Conservation (phyloP, 495 filamentous ascomycete species). For the Daldinia vernicosa region DNA sequence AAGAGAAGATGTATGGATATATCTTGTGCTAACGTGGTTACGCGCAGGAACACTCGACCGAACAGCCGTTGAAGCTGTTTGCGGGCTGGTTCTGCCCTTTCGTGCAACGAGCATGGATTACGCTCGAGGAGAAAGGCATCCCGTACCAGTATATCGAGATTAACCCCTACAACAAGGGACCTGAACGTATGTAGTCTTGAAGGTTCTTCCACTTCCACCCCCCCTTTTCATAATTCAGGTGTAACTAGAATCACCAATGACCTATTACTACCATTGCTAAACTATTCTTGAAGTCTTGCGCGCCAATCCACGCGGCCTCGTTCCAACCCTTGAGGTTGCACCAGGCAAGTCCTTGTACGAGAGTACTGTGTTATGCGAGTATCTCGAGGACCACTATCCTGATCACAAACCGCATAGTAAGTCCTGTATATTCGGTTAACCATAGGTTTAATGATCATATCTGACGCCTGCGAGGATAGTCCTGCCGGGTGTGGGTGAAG, state of each 20-base stretch:
- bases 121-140: slow-evolving; percentile 69
- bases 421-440: neutral
- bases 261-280: neutral
- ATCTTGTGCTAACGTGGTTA: neutral
- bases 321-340: slow-evolving; percentile 64
- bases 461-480: slow-evolving; percentile 46
- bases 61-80: slow-evolving; percentile 68
- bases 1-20: neutral
- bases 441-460: neutral
- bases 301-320: slow-evolving; percentile 68
- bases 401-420: slow-evolving; percentile 47
- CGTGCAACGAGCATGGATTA: slow-evolving; percentile 67
- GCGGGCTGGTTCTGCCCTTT: slow-evolving; percentile 69
- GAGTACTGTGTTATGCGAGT: slow-evolving; percentile 67
- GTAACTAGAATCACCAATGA: neutral
- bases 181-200: slow-evolving; percentile 43
- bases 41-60: slow-evolving; percentile 52
- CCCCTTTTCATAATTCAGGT: neutral
- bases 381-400: slow-evolving; percentile 69
- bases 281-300: slow-evolving; percentile 47
- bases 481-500: slow-evolving; percentile 44
- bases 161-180: slow-evolving; percentile 68
- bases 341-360: slow-evolving; percentile 65
- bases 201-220: neutral
- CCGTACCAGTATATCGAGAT: slow-evolving; percentile 72